These are phyloP conservation scores for Claviceps cyperi DNA, from an alignment of 2,329 filamentous ascomycete genomes.

Conservation along the genomic window DNA sequence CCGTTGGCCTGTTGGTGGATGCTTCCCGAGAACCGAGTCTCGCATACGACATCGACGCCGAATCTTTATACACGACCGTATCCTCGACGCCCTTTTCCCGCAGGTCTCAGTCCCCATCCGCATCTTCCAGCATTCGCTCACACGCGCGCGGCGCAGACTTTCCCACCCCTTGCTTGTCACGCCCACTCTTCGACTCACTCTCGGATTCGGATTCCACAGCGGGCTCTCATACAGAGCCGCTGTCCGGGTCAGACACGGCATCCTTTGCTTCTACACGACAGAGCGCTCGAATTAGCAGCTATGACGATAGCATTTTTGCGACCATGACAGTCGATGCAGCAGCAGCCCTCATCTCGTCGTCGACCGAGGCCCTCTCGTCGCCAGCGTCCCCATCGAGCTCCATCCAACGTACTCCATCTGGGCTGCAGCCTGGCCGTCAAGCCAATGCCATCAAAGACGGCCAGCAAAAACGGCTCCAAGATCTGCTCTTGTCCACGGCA, in stretches of 20 bases:
- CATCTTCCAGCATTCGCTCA: not conserved
- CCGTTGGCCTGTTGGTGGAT: not conserved
- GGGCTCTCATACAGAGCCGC: not conserved
- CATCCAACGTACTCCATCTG: not conserved
- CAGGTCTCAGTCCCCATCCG: not conserved
- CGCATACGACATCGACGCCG: slow-evolving; percentile 3
- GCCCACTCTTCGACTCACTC: not conserved
- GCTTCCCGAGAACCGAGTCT: not conserved
- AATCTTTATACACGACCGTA: slow-evolving; percentile 1
- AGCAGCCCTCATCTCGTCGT: slow-evolving; percentile 4
- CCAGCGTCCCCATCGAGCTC: not conserved
- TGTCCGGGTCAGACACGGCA: not conserved
- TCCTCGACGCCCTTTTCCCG: not conserved
- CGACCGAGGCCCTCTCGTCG: not conserved
- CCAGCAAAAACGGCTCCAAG: slow-evolving; percentile 15
- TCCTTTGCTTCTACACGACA: not conserved
- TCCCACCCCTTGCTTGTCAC: not conserved
- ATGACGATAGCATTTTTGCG: slow-evolving; percentile 4
- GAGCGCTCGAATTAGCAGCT: slow-evolving; percentile 4
- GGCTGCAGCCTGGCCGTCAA: not conserved
- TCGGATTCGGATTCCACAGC: not conserved
- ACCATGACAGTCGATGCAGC: slow-evolving; percentile 7
- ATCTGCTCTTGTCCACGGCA: slow-evolving; percentile 24
- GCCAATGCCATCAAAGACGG: not conserved
- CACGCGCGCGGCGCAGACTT: not conserved